These are phyloP conservation scores for Podospora didyma DNA, from an alignment of 495 filamentous ascomycete genomes.

Conservation along the genomic window DNA sequence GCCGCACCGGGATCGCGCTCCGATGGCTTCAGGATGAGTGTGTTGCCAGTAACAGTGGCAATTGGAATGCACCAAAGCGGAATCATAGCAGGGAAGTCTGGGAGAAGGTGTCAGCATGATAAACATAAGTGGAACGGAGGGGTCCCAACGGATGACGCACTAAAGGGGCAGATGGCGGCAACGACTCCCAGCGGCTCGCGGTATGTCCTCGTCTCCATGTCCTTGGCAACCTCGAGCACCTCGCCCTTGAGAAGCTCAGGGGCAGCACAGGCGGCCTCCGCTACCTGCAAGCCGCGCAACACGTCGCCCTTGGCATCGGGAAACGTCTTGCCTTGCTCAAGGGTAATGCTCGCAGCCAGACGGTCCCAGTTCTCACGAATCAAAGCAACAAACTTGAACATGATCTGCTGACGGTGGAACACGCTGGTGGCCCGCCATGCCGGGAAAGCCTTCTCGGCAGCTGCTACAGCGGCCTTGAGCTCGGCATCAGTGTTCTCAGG, in stretches of 20 bases:
- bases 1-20: conserved; percentile 97
- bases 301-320: conserved; percentile 95
- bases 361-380: conserved; percentile 96
- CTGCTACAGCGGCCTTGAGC: conserved; percentile 79
- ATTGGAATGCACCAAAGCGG: conserved; percentile 96
- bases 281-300: conserved; percentile 90
- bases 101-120: conserved; percentile 15
- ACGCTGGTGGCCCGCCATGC: conserved; percentile 81
- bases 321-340: conserved; percentile 98
- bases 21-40: conserved; percentile 91
- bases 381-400: conserved; percentile 91
- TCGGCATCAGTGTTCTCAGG: conserved; percentile 92
- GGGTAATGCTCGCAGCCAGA: conserved; percentile 88
- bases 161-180: conserved; percentile 97
- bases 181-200: conserved; percentile 91
- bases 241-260: conserved; percentile 92
- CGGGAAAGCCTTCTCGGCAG: conserved; percentile 86
- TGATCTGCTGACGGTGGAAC: conserved; percentile 85
- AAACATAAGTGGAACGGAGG: neutral
- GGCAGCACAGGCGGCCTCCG: conserved; percentile 92
- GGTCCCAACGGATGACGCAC: conserved; percentile 45
- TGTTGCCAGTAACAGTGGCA: conserved; percentile 92
- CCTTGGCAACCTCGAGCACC: conserved; percentile 93
- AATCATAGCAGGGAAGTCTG: conserved; percentile 99
- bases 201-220: conserved; percentile 97